Base-by-base conservation (phyloP, 139 green algal species). In the Chlorella sp. region DNA sequence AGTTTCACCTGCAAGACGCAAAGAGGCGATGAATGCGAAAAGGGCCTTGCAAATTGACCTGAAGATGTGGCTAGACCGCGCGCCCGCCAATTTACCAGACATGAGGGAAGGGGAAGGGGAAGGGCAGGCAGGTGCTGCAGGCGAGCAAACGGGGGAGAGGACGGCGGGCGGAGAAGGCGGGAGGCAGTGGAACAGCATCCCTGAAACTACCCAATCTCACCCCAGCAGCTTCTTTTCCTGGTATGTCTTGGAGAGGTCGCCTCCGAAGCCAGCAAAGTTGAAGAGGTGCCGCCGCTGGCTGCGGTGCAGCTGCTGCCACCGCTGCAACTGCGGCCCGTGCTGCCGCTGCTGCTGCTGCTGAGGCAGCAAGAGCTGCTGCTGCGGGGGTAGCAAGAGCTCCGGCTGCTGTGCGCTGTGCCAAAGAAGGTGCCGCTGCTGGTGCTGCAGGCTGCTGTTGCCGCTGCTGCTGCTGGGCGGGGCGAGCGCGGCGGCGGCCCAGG, bases 161-260 rank as follows among this genome's bases (percentile, higher is more conserved):
- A 9, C 5, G 48, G 48, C 48, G 48, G 48, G 48, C 48, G 48
- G n/a, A 57, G 7, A 57, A 9, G 48, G 48, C 5, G 48, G 48
- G 7, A 57, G 48, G 48, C 48, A 57, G 48, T 57, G 9, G 19
- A 0, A 60, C 21, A 39, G 68, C 14, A 60, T 2, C 3, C 3
- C 36, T 32, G 9, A 64, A 7, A 11, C n/a, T n/a, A n/a, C 2
- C 16, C 26, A 19, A 24, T 18, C 91, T 61, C 80, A 93, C 91
- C 91, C 91, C 32, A 95, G 79, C 22, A 95, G 83, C 57, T 92
- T 92, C 37, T 83, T 83, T 76, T 94, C 91, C 11, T 90, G 57
- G 77, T 94, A 92, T 32, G 83, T 66, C 64, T 94, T 94, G 32
- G 81, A 82, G 26, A 87, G 4, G 48, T 94, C 92, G 1, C 75